Evolutionary conservation across 495 filamentous ascomycete species (phyloP).

Genomic region (Jackrogersella multiformis): DNA sequence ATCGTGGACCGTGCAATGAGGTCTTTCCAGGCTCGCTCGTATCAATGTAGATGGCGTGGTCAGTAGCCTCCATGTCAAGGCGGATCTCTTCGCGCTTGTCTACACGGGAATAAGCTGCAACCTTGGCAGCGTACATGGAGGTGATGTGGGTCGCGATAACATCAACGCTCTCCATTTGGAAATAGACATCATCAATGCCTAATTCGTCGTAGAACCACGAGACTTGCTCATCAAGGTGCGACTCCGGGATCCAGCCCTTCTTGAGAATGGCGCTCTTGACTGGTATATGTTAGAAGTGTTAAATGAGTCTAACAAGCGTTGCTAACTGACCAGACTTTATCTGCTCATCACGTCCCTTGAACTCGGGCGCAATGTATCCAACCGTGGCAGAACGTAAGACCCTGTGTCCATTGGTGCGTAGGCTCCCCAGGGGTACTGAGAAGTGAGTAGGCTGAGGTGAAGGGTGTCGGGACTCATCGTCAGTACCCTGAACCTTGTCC

Average conservation of each 20-base stretch:
- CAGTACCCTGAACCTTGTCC: constrained; percentile 45
- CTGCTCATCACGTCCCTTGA: constrained; percentile 92
- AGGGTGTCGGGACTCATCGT: constrained; percentile 61
- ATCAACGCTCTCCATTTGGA: constrained; percentile 87
- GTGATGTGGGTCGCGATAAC: constrained; percentile 93
- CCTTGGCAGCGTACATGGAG: constrained; percentile 95
- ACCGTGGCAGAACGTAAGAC: constrained; percentile 89
- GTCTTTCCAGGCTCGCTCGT: constrained; percentile 89
- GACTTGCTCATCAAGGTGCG: constrained; percentile 84
- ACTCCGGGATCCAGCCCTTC: constrained; percentile 80
- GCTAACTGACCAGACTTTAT: constrained; percentile 79
- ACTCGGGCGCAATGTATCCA: constrained; percentile 94
- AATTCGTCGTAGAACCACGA: constrained; percentile 97
- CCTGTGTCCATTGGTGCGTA: constrained; percentile 62
- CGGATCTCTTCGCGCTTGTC: constrained; percentile 94
- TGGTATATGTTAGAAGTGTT: constrained; percentile 41
- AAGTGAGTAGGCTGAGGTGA: constrained; percentile 94
- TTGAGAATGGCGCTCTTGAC: constrained; percentile 55
- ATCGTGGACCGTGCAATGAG: constrained; percentile 77
- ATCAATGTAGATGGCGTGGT: constrained; percentile 98
- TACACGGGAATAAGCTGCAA: constrained; percentile 91
- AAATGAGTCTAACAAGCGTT: neutral
- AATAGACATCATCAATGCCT: constrained; percentile 99
- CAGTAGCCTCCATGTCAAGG: constrained; percentile 90
- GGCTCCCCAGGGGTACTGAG: constrained; percentile 72